Percentiles rank a stretch among this genome's conserved stretches.
phyloP scores from a whole-genome alignment of 192 early-diverging fungal genomes.

The Backusella australiensis region DNA sequence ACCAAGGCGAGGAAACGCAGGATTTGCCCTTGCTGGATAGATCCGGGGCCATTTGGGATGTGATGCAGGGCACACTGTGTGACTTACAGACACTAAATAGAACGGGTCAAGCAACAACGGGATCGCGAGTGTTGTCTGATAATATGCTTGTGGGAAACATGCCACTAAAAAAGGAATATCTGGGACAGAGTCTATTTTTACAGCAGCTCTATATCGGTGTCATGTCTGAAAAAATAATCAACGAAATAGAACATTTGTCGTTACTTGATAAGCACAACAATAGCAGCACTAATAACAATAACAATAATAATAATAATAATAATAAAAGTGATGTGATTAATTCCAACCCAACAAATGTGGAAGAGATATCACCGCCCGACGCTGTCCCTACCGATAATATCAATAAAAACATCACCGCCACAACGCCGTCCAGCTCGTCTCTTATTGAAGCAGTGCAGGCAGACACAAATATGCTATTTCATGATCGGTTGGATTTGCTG shows the following conservation, averaged over 20 bases:
- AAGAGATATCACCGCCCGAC: not conserved
- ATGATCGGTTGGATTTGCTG: constrained; percentile 33
- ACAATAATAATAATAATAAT: not conserved
- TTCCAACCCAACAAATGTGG: not conserved
- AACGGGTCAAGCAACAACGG: not conserved
- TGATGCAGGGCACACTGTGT: constrained; percentile 27
- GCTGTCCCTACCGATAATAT: not conserved
- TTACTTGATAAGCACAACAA: not conserved
- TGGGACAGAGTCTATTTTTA: constrained; percentile 14
- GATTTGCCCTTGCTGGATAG: not conserved
- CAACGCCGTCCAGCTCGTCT: not conserved
- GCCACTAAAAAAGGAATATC: constrained; percentile 24
- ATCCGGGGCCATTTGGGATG: constrained; percentile 25
- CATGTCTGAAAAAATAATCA: constrained; percentile 24
- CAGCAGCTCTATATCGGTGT: constrained; percentile 24
- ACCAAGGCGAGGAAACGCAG: not conserved
- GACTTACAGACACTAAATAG: constrained; percentile 29
- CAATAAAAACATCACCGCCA: not conserved
- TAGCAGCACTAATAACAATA: not conserved
- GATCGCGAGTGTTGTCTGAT: constrained; percentile 27
- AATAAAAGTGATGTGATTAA: not conserved
- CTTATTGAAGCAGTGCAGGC: not conserved
- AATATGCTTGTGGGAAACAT: constrained; percentile 34
- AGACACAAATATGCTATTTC: constrained; percentile 20
- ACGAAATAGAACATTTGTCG: constrained; percentile 1